Evolutionary conservation across 257 asterid genomes (phyloP), one percentile per base, ranked within the genome.

Genomic region (Penstemon barbatus): DNA sequence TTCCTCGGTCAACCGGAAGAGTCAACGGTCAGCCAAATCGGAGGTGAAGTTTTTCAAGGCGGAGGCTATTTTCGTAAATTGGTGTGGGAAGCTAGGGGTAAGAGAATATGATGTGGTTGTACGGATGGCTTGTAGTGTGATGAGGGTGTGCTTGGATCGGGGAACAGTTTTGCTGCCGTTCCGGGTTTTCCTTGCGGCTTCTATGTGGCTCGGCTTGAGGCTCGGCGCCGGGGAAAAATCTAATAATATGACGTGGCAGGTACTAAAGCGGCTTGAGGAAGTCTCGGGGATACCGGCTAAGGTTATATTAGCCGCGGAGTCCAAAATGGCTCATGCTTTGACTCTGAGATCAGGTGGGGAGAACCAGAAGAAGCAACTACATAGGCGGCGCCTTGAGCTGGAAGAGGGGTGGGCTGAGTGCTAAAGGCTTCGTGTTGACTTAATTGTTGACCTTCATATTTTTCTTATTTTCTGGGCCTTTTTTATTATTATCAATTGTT

Each of bases 361-460:
- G 4, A 39, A n/a, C 13, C 57, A 67, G 7, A 65, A 39, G 33
- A 25, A 25, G 33, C 33, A 25, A 25, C 33, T 25, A 1, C 33
- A 25, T 3, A 76, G 73, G 50, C 81, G 71, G 39, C 82, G 74
- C 11, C 73, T 68, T 57, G 73, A 70, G 56, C 70, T 80, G 39
- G 73, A 83, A 62, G 96, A 89, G 74, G 87, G 88, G 50, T 81
- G 84, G 91, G 89, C 80, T 0, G 95, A 85, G 79, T 72, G 86
- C 61, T 83, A 8, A 63, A 7, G 2, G 33, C 33, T 25, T 25
- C 3, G 2, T 25, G 33, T 25, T 25, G 33, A 25, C 33, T 25
- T 25, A 25, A 25, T 25, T 25, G 33, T 25, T 25, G 33, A 25
- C 33, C 33, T 25, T 0, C 33, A 25, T 25, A 25, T 25, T 25